Base-by-base conservation (phyloP, 108 stramenopile genomes). In the Conticribra guillardii region DNA sequence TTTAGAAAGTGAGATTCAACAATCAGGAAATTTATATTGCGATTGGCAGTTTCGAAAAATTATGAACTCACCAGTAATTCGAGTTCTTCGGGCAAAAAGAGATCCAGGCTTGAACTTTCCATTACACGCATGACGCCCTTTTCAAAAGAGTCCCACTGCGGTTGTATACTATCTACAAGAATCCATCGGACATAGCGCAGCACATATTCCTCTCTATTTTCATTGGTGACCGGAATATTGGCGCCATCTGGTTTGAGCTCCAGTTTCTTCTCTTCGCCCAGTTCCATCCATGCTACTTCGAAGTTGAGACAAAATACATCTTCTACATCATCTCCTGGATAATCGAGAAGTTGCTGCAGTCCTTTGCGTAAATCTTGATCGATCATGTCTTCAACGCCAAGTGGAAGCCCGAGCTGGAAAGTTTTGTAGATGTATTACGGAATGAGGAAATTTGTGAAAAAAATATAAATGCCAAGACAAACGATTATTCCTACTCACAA, bases 191-290 rank as follows among this genome's bases (percentile, higher is more conserved):
- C 88, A 53, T 93, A 91, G 1, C 84, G 82, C 60, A 89, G 67
- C 15, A 98, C 96, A 74, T 96, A 98, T 60, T 94, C 94, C 61
- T 91, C 87, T 44, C 81, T 81, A 63, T 95, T 98, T 18, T 81
- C 86, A 3, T 54, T 76, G 3, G 96, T 96, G 7, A 98, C 96
- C 4, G 85, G 57, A 31, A 91, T 85, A 51, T 89, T 74, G 7
- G 81, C 59, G 8, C 97, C 97, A 23, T 83, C 93, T 18, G 87
- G 90, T 68, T 90, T 89, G 23, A 98, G 85, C 50, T 96, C 96
- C 53, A 90, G 60, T 34, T 67, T 82, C 18, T 74, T 72, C 49
- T 81, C 68, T 60, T 83, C 78, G 49, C 94, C 96, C 3, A 93
- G 65, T 41, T 84, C 82, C 67, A 70, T 83, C 87, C 87, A 91